phyloP scores from a whole-genome alignment of 768 basidiomycete species.

The Leccinum variicolor region DNA sequence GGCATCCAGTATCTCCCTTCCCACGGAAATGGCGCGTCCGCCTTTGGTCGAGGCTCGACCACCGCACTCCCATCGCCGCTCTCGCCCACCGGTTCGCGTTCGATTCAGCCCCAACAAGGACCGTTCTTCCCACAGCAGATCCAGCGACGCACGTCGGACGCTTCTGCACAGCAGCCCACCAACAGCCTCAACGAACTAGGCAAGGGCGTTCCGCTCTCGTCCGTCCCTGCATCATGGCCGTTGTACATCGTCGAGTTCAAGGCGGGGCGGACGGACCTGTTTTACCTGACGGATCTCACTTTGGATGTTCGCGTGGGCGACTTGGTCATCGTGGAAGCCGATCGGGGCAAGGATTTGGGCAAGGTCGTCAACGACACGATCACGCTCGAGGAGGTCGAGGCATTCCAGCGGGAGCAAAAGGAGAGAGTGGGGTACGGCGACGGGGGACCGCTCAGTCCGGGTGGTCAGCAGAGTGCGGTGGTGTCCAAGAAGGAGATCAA shows the following conservation, averaged over 20 bases:
- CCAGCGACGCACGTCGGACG: slow-evolving; percentile 41
- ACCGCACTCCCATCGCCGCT: slow-evolving; percentile 48
- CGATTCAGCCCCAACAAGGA: slow-evolving; percentile 29
- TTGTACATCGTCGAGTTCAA: slow-evolving; percentile 98
- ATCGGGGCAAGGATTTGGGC: slow-evolving; percentile 90
- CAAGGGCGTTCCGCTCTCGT: slow-evolving; percentile 81
- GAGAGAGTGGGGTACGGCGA: slow-evolving; percentile 46
- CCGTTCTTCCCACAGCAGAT: slow-evolving; percentile 30
- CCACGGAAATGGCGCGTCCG: slow-evolving; percentile 26
- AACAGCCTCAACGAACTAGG: slow-evolving; percentile 60
- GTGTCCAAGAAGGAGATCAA: slow-evolving; percentile 85
- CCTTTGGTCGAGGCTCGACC: slow-evolving; percentile 37
- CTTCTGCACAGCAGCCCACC: slow-evolving; percentile 21
- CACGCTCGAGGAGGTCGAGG: slow-evolving; percentile 85
- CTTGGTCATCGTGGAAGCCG: slow-evolving; percentile 94
- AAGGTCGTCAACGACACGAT: slow-evolving; percentile 90
- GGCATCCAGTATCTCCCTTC: slow-evolving; percentile 57
- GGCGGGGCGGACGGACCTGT: slow-evolving; percentile 92
- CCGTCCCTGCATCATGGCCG: slow-evolving; percentile 82
- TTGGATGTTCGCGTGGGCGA: slow-evolving; percentile 77
- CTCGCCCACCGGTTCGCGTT: slow-evolving; percentile 42
- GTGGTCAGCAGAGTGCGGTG: slow-evolving; percentile 29
- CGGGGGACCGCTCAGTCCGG: slow-evolving; percentile 47
- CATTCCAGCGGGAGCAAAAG: slow-evolving; percentile 79
- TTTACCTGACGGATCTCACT: slow-evolving; percentile 76